Evolutionary conservation across 108 stramenopile species (phyloP), one percentile per base, ranked within the genome.

Genomic region (Skeletonema marinoi): DNA sequence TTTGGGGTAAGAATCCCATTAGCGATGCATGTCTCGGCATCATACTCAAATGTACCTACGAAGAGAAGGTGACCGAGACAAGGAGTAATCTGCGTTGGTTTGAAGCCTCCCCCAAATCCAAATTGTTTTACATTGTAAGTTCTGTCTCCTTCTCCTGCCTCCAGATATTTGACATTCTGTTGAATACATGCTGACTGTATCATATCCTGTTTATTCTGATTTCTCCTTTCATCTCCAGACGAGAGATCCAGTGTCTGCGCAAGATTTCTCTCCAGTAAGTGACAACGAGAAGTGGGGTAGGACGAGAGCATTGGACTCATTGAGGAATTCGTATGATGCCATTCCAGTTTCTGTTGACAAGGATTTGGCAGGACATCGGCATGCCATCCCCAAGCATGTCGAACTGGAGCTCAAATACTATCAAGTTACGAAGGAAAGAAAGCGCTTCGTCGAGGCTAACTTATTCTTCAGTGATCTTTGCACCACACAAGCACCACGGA

Each of bases 31-130:
- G 66, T 78, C 44, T 64, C 29, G 75, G 74, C 67, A 58, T 80
- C 7, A 33, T 64, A 16, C 80, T 94, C 29, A 56, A 84, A 10
- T 96, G 96, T 66, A 65, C 66, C 1, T 96, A 85, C 69, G 96
- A 96, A 51, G 96, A 96, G 77, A 68, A 89, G 36, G 65, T 95
- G 1, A 46, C 66, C 8, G 65, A 71, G 35, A 38, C 76, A n/a
- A 66, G 75, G 39, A 32, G 76, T 32, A 59, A 77, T 11, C 56
- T 72, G 68, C 83, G 96, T 11, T 96, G 96, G 96, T 96, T 86
- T 69, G 93, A 96, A 71, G 85, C 86, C 5, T 32, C 44, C 32
- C 77, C 84, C 16, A 90, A 85, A 21, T 75, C 81, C 50, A 68
- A 70, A 25, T 64, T 82, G 16, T 82, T 82, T 32, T 72, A 77